A percentile compares a stretch with the other conserved stretches of the same genome.
Conservation (phyloP, 768 basidiomycete genomes). For the Pleurotus eryngii region DNA sequence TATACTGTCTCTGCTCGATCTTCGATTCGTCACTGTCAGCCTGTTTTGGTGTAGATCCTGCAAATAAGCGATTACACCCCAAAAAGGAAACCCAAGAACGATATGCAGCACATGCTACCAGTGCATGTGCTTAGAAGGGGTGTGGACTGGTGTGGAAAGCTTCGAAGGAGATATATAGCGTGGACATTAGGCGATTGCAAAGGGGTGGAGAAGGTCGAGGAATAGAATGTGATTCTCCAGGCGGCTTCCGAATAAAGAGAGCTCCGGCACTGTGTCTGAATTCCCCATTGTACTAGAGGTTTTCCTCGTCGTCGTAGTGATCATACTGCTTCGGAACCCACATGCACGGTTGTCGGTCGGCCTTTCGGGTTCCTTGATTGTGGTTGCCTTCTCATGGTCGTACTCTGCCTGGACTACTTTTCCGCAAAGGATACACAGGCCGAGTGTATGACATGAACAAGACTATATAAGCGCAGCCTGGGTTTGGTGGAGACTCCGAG, state of each 20-base stretch:
- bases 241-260: not conserved
- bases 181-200: not conserved
- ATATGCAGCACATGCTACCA: not conserved
- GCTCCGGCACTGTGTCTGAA: not conserved
- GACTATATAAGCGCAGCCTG: not conserved
- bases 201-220: not conserved
- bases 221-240: not conserved
- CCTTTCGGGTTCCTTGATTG: slow-evolving; percentile 2
- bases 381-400: not conserved
- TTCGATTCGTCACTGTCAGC: not conserved
- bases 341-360: not conserved
- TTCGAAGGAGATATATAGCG: slow-evolving; percentile 4
- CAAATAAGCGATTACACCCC: not conserved
- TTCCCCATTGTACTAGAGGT: no score
- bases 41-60: not conserved
- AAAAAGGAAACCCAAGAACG: not conserved
- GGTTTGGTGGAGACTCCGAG: not conserved
- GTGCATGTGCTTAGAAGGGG: not conserved
- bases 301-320: no score
- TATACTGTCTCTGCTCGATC: not conserved
- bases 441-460: not conserved
- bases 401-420: not conserved
- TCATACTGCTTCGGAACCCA: not conserved
- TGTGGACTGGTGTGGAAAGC: not conserved
- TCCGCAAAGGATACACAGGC: not conserved